Base-by-base conservation (phyloP, 1,139 yeast species). In the Blastobotrys aristatus region DNA sequence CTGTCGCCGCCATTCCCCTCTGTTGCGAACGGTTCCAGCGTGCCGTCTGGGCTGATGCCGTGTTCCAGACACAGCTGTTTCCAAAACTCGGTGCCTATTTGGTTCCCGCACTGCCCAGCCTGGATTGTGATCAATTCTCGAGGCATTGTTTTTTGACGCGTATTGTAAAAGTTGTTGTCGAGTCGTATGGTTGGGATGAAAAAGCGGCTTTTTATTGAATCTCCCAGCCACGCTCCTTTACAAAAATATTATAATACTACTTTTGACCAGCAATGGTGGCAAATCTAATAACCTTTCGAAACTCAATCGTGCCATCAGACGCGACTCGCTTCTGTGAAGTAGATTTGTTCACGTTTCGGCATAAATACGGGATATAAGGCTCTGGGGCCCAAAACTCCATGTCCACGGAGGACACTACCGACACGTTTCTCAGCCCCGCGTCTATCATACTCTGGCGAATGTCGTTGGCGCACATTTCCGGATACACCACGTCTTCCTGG, bases 101-200 rank as follows among this genome's bases (percentile, higher is more conserved):
- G 98, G 66, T 92, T 92, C 46, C 98, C 98, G 69, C 98, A 94
- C 68, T 92, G 98, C 27, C 96, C 84, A 2, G 80, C 79, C 55
- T 82, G 87, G 18, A 82, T 65, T 1, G 89, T 80, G 47, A 81
- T 74, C 32, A 82, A 76, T 60, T 82, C 88, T 39, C 66, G 54
- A 13, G n/a, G n/a, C n/a, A n/a, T n/a, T n/a, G n/a, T n/a, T n/a
- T n/a, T 11, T 31, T 8, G 13, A 11, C 6, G 34, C n/a, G n/a
- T n/a, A n/a, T n/a, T n/a, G n/a, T n/a, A n/a, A n/a, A n/a, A n/a
- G n/a, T n/a, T n/a, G n/a, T 11, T 36, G 4, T 14, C 20, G 14
- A 18, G n/a, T n/a, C n/a, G n/a, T n/a, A n/a, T n/a, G n/a, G n/a
- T n/a, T n/a, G n/a, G n/a, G n/a, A n/a, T n/a, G n/a, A n/a, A n/a